phyloP scores from a whole-genome alignment of 306 rosid species.

The Acmispon strigosus region DNA sequence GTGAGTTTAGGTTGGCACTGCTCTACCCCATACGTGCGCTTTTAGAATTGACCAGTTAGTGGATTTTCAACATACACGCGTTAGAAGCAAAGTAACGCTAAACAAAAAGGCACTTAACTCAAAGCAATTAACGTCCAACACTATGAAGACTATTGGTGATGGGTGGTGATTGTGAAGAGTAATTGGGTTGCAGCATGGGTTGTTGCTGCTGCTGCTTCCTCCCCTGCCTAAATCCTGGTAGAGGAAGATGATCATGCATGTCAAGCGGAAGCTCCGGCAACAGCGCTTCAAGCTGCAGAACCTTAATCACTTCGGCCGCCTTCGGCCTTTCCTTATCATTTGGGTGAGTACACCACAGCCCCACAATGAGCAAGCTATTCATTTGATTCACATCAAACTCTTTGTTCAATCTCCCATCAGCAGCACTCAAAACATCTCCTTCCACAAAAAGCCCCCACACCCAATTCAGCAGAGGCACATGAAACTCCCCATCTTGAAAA shows the following conservation, averaged over 20 bases:
- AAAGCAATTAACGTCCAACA: slow-evolving; percentile 18
- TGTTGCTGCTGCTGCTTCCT: neutral
- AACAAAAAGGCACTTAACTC: too few species aligned
- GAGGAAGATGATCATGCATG: slow-evolving; percentile 23
- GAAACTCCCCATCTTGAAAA: slow-evolving; percentile 32
- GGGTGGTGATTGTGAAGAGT: neutral
- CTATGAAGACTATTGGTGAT: slow-evolving; percentile 15
- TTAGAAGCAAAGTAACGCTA: too few species aligned
- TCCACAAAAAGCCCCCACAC: slow-evolving; percentile 33
- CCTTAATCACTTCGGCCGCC: slow-evolving; percentile 37
- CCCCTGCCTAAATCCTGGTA: neutral
- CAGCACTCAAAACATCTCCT: slow-evolving; percentile 27
- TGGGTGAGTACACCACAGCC: slow-evolving; percentile 41
- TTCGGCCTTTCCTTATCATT: slow-evolving; percentile 34
- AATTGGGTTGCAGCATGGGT: neutral
- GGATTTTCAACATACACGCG: too few species aligned
- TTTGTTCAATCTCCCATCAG: slow-evolving; percentile 23
- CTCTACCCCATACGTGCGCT: too few species aligned
- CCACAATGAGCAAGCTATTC: slow-evolving; percentile 28
- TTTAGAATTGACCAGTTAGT: too few species aligned
- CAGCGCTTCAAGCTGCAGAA: slow-evolving; percentile 25
- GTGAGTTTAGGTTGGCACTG: too few species aligned
- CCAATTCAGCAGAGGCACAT: slow-evolving; percentile 24
- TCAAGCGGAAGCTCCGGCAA: slow-evolving; percentile 31
- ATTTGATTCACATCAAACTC: slow-evolving; percentile 24